Conservation (phyloP, 305 asterid genomes). For the Nicotiana rustica region DNA sequence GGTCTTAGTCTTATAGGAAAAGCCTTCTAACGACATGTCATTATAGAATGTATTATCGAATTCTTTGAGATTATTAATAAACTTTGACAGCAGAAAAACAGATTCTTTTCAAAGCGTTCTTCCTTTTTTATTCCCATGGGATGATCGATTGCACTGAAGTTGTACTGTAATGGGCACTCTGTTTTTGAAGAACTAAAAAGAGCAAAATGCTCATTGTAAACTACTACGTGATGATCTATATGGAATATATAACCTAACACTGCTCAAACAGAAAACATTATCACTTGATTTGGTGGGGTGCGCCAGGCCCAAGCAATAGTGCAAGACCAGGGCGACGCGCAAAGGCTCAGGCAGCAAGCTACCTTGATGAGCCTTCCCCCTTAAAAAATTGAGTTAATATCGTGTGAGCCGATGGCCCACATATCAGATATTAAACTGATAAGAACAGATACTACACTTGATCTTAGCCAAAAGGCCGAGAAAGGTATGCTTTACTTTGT, state of each 20-base stretch:
- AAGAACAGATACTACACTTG: slow-evolving; percentile 1
- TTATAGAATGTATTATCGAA: no score
- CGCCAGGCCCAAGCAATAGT: background rate
- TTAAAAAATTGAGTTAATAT: background rate
- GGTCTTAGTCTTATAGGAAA: no score
- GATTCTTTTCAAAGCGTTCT: no score
- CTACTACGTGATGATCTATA: background rate
- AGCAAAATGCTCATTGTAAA: background rate
- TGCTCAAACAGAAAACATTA: background rate
- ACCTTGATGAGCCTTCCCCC: background rate
- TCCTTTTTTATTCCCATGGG: no score
- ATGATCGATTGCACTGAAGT: no score
- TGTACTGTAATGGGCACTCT: background rate
- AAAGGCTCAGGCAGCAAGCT: background rate
- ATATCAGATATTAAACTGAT: background rate
- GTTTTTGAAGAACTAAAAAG: background rate
- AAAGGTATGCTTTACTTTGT: background rate
- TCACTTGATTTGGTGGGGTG: background rate
- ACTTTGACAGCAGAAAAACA: no score
- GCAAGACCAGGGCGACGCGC: background rate
- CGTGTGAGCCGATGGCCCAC: background rate
- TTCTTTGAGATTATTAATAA: no score
- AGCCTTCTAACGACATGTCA: no score
- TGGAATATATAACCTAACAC: no score
- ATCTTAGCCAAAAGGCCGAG: no score